A percentile compares a stretch with the other conserved stretches of the same genome.
Evolutionary conservation across 345 rosid genomes (phyloP).

Genomic region (Capsella bursapastoris): DNA sequence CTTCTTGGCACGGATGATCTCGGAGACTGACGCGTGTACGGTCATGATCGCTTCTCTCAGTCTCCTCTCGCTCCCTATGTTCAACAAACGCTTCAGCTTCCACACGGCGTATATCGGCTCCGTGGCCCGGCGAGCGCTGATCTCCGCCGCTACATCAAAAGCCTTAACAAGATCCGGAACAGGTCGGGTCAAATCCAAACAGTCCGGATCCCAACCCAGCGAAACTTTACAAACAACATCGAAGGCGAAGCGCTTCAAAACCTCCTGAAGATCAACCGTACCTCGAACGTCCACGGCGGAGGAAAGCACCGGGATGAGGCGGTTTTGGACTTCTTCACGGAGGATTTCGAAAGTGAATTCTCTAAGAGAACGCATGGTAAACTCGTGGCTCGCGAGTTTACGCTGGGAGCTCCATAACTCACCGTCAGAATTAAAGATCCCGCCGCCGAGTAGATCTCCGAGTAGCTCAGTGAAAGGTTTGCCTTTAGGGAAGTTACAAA

Average conservation of each 20-base stretch:
- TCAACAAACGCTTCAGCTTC: constrained; percentile 64
- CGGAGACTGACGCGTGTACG: constrained; percentile 46
- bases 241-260: constrained; percentile 62
- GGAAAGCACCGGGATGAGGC: constrained; percentile 60
- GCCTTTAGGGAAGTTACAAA: constrained; percentile 84
- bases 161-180: constrained; percentile 53
- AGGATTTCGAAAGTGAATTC: constrained; percentile 60
- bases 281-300: constrained; percentile 32
- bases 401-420: constrained; percentile 70
- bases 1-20: constrained; percentile 53
- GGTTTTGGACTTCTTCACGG: constrained; percentile 56
- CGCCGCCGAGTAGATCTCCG: constrained; percentile 80
- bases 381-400: constrained; percentile 79
- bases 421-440: constrained; percentile 85
- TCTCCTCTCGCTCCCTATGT: constrained; percentile 62
- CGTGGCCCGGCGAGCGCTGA: constrained; percentile 61
- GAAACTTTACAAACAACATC: constrained; percentile 60
- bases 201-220: constrained; percentile 58
- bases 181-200: constrained; percentile 55
- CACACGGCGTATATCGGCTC: constrained; percentile 59
- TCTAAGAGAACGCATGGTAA: constrained; percentile 61
- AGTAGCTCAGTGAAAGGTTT: constrained; percentile 74
- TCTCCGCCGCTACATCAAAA: constrained; percentile 60
- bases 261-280: constrained; percentile 61
- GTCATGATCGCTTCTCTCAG: constrained; percentile 51